Base-by-base conservation (phyloP, 306 rosid species). In the Adenanthera pavonina region DNA sequence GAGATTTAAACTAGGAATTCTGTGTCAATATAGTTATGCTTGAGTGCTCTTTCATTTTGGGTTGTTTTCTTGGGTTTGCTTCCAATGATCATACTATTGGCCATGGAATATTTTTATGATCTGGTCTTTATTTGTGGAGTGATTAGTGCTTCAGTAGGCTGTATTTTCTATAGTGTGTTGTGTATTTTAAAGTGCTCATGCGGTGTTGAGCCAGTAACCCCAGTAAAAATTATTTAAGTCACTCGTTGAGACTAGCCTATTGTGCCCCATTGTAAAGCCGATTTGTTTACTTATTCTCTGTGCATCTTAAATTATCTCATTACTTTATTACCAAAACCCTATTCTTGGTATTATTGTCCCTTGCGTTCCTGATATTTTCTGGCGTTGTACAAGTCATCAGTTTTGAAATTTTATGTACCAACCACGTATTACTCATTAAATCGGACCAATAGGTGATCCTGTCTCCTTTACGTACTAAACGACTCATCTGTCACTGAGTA, bases 1-100 rank as follows among this genome's bases (percentile, higher is more conserved):
- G 62, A 80, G 41, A 74, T 77, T 51, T 20, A 65, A 77, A 36
- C 71, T 81, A 84, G 82, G 82, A 66, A 75, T 46, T 65, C 51
- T 11, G 76, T 60, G 80, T 74, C 73, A 71, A 11, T 59, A 68
- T 44, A 41, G 35, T 59, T 8, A 43, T 35, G 16, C 52, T 76
- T 33, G 41, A 59, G 83, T 65, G 81, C 5, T 60, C 71, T 73
- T 54, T 20, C 17, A 40, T 79, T 20, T 69, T 44, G 66, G 76
- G 38, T 57, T 46, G 71, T 80, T 78, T 76, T 49, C 64, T 69
- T 64, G 84, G 69, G 71, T 78, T 78, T 56, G 78, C 65, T 70
- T 57, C 44, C 69, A 74, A 36, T 48, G 34, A 38, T 46, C 60
- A 41, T 60, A 36, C 4, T 38, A 36, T 62, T 17, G 69, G 69